These are phyloP conservation scores for Dipteronia sinensis DNA, from an alignment of 345 rosid species.

Conservation along the genomic window DNA sequence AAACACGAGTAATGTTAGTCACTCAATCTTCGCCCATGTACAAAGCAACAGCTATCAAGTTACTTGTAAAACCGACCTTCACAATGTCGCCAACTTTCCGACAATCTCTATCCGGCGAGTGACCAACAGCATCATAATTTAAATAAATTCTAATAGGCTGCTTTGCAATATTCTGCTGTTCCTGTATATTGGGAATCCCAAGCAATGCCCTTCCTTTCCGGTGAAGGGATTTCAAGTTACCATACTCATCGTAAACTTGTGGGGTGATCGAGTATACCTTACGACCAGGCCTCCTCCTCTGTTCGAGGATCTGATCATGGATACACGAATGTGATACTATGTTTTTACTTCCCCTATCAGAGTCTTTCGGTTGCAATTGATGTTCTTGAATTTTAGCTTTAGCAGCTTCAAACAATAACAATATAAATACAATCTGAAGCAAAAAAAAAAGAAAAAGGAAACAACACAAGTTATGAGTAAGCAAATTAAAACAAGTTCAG, in stretches of 20 bases:
- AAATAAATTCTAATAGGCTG: constrained; percentile 91
- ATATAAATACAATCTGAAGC: constrained; percentile 62
- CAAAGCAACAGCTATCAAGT: constrained; percentile 16
- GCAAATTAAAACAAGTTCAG: neutral
- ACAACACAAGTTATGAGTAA: neutral
- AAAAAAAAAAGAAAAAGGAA: constrained; percentile 18
- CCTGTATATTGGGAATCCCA: constrained; percentile 35
- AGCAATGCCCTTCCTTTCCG: constrained; percentile 81
- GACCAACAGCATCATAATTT: constrained; percentile 99
- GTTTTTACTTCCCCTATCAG: constrained; percentile 44
- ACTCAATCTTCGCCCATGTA: neutral
- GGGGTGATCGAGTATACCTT: constrained; percentile 85
- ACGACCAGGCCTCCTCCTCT: constrained; percentile 83
- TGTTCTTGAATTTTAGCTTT: constrained; percentile 40
- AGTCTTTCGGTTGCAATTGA: constrained; percentile 37
- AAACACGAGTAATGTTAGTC: constrained; percentile 22
- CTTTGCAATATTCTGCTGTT: constrained; percentile 55
- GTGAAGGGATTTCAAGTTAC: constrained; percentile 39
- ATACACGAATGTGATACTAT: constrained; percentile 85
- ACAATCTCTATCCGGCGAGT: constrained; percentile 89
- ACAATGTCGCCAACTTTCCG: constrained; percentile 78
- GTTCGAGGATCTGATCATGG: constrained; percentile 88
- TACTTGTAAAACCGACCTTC: constrained; percentile 57
- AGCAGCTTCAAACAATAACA: constrained; percentile 50
- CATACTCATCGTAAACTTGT: constrained; percentile 72